phyloP scores from a whole-genome alignment of 2,329 filamentous ascomycete species.

The Fusarium continuum region DNA sequence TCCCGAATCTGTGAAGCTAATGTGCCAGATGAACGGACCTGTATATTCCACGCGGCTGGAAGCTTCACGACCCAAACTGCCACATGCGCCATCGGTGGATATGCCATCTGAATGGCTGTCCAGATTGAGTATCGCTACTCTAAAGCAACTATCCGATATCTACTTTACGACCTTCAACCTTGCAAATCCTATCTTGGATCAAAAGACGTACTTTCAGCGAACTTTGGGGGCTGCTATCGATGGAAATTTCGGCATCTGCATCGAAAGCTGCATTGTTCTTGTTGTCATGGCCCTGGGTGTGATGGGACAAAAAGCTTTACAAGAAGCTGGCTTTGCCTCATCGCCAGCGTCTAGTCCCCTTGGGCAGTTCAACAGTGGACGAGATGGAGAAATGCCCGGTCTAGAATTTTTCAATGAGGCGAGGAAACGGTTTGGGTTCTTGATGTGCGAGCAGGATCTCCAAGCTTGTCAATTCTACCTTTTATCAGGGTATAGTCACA shows the following conservation, averaged over 20 bases:
- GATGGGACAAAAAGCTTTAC: constrained; percentile 8
- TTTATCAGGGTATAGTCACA: constrained; percentile 13
- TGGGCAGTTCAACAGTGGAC: neutral
- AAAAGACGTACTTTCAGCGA: constrained; percentile 32
- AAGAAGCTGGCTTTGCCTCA: constrained; percentile 3
- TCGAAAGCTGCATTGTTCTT: constrained; percentile 26
- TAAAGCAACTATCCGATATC: constrained; percentile 28
- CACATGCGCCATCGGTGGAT: neutral
- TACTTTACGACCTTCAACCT: constrained; percentile 29
- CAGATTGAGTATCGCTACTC: neutral
- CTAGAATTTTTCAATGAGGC: constrained; percentile 30
- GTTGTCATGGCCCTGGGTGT: constrained; percentile 19
- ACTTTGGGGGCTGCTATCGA: constrained; percentile 27
- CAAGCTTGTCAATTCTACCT: constrained; percentile 30
- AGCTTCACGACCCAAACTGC: constrained; percentile 9
- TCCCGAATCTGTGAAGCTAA: constrained; percentile 12
- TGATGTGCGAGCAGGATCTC: constrained; percentile 25
- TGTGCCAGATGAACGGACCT: constrained; percentile 25
- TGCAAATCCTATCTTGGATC: constrained; percentile 18
- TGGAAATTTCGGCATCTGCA: constrained; percentile 19
- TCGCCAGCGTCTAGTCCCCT: neutral
- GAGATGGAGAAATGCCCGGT: constrained; percentile 5
- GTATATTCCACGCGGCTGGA: constrained; percentile 15
- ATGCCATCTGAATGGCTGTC: constrained; percentile 11
- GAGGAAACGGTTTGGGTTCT: constrained; percentile 26